Base-by-base conservation (phyloP, 192 early-diverging fungal species). In the Coemansia nantahalensis region DNA sequence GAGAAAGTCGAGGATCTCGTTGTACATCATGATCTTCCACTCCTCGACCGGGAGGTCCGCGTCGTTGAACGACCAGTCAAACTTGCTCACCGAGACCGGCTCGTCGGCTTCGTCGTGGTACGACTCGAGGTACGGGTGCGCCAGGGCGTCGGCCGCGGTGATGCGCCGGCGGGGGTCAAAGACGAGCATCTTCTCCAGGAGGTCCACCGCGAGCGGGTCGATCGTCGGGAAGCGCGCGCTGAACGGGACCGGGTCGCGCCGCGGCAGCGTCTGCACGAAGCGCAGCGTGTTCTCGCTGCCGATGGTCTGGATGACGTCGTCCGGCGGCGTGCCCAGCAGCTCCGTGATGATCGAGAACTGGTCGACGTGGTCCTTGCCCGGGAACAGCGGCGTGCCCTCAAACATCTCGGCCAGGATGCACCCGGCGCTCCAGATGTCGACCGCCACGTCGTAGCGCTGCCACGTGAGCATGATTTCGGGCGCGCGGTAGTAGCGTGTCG, bases 401-500 rank as follows among this genome's bases (percentile, higher is more conserved):
- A 97, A 69, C 92, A 97, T 94, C 74, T 97, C 94, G 45, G 88
- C 90, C 53, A 96, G 87, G 51, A 96, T 96, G 70, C 93, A 96
- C 26, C 93, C 93, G 2, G 86, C 79, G 79, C 89, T 91, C 93
- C 93, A 96, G 50, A 96, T 90, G 65, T 96, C 93, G 8, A 96
- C 92, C 15, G 91, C 93, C 37, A 93, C 89, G 41, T 93, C 92
- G 77, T 98, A 98, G 55, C 90, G 93, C 67, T 95, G 93, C 88
- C 92, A 95, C 30, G 92, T 93, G 40, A 98, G 77, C 93, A 98
- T 95, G 60, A 98, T 96, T 53, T 98, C 95, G 28, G 95, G 95
- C 11, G 95, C 93, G 53, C 95, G 87, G 64, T 98, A 98, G 77
- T 96, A 96, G 33, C 95, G 81, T 13, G 95, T 96, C 8, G 93